Conservation (phyloP, 2,329 filamentous ascomycete species). For the Xylariaceae sp. region DNA sequence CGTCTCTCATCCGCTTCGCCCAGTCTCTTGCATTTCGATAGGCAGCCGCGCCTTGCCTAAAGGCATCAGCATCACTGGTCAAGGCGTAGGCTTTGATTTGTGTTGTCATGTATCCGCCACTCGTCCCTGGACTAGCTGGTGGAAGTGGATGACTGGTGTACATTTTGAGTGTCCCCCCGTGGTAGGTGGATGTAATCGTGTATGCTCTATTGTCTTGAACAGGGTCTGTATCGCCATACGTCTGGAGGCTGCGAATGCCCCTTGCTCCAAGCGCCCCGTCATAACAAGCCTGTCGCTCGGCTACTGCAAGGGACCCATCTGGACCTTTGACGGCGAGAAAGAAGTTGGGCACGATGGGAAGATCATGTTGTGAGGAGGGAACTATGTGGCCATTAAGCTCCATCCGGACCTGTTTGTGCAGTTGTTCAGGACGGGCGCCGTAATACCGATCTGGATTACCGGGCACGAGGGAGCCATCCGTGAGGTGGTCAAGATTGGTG, state of each 20-base stretch:
- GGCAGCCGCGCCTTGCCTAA: conserved; percentile 35
- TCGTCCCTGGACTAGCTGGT: conserved; percentile 29
- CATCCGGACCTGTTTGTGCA: not conserved
- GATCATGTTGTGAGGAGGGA: not conserved
- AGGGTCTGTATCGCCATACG: too few species aligned
- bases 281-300: not conserved
- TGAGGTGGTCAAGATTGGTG: conserved; percentile 1
- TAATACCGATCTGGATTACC: conserved; percentile 7
- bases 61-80: conserved; percentile 29
- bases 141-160: conserved; percentile 38
- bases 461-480: not conserved
- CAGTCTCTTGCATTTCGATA: conserved; percentile 41
- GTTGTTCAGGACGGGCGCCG: not conserved
- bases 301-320: conserved; percentile 1
- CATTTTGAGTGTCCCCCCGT: conserved; percentile 35
- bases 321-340: not conserved
- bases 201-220: too few species aligned
- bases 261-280: too few species aligned
- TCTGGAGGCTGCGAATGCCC: too few species aligned
- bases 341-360: too few species aligned
- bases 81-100: conserved; percentile 30
- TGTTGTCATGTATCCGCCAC: conserved; percentile 42
- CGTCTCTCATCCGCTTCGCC: conserved; percentile 36
- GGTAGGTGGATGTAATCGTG: conserved; percentile 35
- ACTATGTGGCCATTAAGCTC: not conserved